phyloP scores from a whole-genome alignment of 805 yeast species.

The Myxozyma neotropica region DNA sequence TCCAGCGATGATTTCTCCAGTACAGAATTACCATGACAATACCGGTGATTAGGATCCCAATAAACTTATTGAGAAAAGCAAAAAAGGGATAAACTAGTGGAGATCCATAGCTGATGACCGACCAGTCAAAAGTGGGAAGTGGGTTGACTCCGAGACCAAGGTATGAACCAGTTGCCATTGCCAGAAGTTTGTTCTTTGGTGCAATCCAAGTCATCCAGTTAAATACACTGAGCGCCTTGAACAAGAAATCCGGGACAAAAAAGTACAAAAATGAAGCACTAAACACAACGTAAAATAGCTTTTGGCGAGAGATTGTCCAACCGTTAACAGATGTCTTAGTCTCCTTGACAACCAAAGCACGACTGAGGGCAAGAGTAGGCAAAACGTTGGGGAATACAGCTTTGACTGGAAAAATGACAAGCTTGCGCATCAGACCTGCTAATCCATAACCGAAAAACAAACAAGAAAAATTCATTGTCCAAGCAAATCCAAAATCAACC shows the following conservation, averaged over 20 bases:
- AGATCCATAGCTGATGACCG: conserved; percentile 45
- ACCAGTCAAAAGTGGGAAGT: conserved; percentile 51
- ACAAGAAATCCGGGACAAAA: conserved; percentile 65
- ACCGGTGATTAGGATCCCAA: conserved; percentile 44
- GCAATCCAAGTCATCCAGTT: conserved; percentile 61
- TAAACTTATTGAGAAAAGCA: conserved; percentile 41
- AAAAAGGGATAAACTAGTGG: conserved; percentile 51
- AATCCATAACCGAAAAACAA: conserved; percentile 68
- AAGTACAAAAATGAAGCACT: conserved; percentile 51
- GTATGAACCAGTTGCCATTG: conserved; percentile 52
- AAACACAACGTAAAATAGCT: conserved; percentile 53
- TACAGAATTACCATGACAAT: conserved; percentile 42
- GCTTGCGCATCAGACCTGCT: conserved; percentile 64
- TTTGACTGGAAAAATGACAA: conserved; percentile 52
- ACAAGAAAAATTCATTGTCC: conserved; percentile 55
- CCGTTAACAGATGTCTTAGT: conserved; percentile 53
- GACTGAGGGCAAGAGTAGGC: conserved; percentile 54
- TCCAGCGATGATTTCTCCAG: conserved; percentile 54
- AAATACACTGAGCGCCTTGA: conserved; percentile 61
- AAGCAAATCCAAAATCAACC: conserved; percentile 52
- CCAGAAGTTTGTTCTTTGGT: conserved; percentile 54
- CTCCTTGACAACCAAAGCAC: conserved; percentile 50
- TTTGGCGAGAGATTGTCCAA: conserved; percentile 59
- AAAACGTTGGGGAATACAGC: conserved; percentile 54
- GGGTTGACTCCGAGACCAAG: conserved; percentile 51